These are phyloP conservation scores for Globisporangium middletonii DNA, from an alignment of 352 stramenopile species.

Conservation along the genomic window DNA sequence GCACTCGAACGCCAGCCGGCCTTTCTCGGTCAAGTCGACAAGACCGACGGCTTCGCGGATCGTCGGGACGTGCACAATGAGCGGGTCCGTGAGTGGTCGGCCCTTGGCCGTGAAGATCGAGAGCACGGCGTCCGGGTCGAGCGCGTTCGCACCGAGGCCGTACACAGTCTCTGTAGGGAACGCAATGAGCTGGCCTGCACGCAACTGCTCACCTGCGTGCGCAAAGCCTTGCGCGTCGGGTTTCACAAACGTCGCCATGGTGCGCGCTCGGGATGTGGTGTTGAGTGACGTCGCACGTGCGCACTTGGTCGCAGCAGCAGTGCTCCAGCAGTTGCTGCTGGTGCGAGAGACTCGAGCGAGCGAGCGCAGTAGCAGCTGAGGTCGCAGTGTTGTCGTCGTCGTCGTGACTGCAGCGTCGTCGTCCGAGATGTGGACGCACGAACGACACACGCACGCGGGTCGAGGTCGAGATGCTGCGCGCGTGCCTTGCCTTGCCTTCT, in stretches of 20 bases:
- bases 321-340: no score
- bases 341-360: no score
- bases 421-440: no score
- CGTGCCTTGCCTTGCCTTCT: no score
- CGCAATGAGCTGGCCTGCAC: constrained; percentile 74
- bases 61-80: constrained; percentile 97
- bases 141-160: constrained; percentile 95
- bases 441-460: no score
- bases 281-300: no score
- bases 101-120: constrained; percentile 96
- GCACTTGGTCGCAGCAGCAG: no score
- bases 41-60: constrained; percentile 86
- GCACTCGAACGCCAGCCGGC: constrained; percentile 65
- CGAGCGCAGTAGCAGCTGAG: no score
- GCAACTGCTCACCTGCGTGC: constrained; percentile 59
- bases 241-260: constrained; percentile 24
- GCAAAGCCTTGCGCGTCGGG: constrained; percentile 39
- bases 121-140: constrained; percentile 91
- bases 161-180: constrained; percentile 99
- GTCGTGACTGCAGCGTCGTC: no score
- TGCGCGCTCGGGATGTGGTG: no score
- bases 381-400: no score
- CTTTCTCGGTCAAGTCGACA: constrained; percentile 72
- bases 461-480: no score
- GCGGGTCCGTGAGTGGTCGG: constrained; percentile 93